These are phyloP conservation scores for Eucalyptus regnans DNA, from an alignment of 345 rosid species.

Conservation along the genomic window DNA sequence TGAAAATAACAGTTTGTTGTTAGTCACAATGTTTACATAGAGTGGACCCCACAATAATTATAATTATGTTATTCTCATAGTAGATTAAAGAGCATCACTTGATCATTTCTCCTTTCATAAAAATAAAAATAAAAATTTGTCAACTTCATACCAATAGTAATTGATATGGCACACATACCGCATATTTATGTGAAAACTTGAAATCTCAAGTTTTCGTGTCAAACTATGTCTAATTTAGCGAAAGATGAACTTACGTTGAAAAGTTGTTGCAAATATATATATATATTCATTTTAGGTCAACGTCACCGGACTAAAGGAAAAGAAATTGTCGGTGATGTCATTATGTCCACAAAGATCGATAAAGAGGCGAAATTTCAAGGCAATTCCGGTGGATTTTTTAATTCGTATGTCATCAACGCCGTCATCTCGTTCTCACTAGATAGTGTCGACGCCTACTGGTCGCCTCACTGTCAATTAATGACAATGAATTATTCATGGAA, in stretches of 20 bases:
- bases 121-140: too few relatives aligned
- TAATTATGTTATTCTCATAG: too few relatives aligned
- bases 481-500: neutral
- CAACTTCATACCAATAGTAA: too few relatives aligned
- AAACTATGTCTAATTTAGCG: neutral
- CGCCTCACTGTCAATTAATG: neutral
- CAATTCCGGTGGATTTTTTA: neutral
- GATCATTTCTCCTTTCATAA: too few relatives aligned
- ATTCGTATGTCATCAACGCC: neutral
- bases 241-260: neutral
- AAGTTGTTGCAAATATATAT: too few relatives aligned
- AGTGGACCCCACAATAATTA: too few relatives aligned
- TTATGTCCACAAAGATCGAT: neutral
- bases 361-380: neutral
- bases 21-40: accelerated
- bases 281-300: neutral
- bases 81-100: too few relatives aligned
- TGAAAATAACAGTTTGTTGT: too few relatives aligned
- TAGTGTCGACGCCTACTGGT: neutral
- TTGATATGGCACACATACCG: too few relatives aligned
- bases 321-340: neutral
- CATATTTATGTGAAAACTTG: neutral
- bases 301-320: neutral
- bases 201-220: neutral
- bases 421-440: neutral